Base-by-base conservation (phyloP, 2,329 filamentous ascomycete species). In the Epichloe baconii region DNA sequence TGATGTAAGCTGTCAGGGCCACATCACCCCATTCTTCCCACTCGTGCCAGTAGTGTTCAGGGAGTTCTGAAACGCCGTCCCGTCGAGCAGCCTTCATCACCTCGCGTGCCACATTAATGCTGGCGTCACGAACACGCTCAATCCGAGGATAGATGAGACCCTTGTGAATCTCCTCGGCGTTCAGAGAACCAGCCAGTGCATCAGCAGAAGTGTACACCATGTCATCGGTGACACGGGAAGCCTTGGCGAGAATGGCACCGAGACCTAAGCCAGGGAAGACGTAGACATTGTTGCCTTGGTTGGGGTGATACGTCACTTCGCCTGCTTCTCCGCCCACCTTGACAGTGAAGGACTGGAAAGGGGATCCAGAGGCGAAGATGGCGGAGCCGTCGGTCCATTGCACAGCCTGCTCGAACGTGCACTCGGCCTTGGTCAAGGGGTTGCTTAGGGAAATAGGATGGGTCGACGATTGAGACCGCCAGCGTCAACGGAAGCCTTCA, bases 391-490 rank as follows among this genome's bases (percentile, higher is more conserved):
- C 86, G 11, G 91, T 97, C 82, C 91, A 83, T 62, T 82, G 79
- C 62, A 97, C 79, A 15, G 93, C 93, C 64, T 93, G 86, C 75
- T 96, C 90, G 62, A 94, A 97, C 15, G 88, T 95, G 74, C 93
- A 97, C 73, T 98, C 93, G 8, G 91, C 94, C 76, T 97, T 96
- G 71, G 85, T 90, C 48, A 90, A 83, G 47, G 93, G 93, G 74
- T 98, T 97, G 70, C 88, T 95, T 43, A 98, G 83, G 91, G 91
- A 81, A 98, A 97, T 62, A 96, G 85, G 64, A 95, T 91, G 55
- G 93, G 90, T 56, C 81, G 77, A 56, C 89, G 80, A 68, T 89
- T 89, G 58, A 80, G 64, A 47, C 80, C 80, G 47, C 78, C 76
- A 38, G 76, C 71, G 57, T 83, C 79, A 36, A 83, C 79, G 2